A percentile compares a stretch with the other conserved stretches of the same genome.
These are phyloP conservation scores for Penicillium alfredii DNA, from an alignment of 495 filamentous ascomycete species.

Conservation along the genomic window DNA sequence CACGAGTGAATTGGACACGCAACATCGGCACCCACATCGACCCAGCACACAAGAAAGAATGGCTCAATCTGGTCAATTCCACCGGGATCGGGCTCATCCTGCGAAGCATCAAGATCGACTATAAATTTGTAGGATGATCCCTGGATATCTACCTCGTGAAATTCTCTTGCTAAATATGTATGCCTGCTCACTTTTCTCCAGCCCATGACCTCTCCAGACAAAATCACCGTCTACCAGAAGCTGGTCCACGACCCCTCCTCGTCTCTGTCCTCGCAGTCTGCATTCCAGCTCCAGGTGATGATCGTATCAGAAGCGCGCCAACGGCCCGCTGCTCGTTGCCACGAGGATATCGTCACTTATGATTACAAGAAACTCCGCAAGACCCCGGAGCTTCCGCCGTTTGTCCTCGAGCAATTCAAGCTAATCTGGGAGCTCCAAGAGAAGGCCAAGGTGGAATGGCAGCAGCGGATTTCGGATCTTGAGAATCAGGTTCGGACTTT, in stretches of 20 bases:
- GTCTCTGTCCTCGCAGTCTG: constrained; percentile 32
- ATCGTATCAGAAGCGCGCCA: constrained; percentile 76
- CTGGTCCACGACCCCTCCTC: constrained; percentile 50
- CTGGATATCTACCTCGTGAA: background rate
- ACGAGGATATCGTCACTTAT: constrained; percentile 81
- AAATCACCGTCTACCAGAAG: constrained; percentile 83
- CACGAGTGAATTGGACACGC: constrained; percentile 73
- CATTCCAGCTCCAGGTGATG: constrained; percentile 53
- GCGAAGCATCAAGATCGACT: constrained; percentile 74
- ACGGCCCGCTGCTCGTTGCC: constrained; percentile 68
- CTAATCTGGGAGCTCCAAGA: constrained; percentile 64
- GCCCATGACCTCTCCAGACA: constrained; percentile 88
- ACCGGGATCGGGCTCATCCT: constrained; percentile 70
- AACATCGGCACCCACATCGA: constrained; percentile 70
- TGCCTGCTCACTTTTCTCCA: constrained; percentile 28
- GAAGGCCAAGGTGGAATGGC: constrained; percentile 43
- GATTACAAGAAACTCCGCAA: constrained; percentile 61
- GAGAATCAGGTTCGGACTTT: constrained; percentile 50
- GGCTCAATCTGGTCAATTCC: constrained; percentile 65
- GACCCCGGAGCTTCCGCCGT: constrained; percentile 52
- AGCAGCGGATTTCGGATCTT: constrained; percentile 48
- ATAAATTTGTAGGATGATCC: constrained; percentile 70
- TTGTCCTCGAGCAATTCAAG: constrained; percentile 60
- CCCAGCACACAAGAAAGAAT: constrained; percentile 55
- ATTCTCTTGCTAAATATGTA: constrained; percentile 1